These are phyloP conservation scores for Panus rudis DNA, from an alignment of 768 basidiomycete species.

Conservation along the genomic window DNA sequence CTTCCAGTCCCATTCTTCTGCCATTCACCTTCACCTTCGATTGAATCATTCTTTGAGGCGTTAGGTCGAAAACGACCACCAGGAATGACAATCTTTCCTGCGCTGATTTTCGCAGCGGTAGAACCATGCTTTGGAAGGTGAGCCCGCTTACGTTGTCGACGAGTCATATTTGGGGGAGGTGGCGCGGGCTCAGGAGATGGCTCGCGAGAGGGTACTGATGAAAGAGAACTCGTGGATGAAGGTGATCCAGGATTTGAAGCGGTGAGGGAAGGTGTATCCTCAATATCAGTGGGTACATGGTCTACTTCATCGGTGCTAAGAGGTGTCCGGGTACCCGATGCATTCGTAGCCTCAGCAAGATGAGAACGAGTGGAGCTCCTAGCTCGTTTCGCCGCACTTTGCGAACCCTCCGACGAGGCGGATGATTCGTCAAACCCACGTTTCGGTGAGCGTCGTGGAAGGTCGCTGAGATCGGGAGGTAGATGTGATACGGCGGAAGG, in stretches of 20 bases:
- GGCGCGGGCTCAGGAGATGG: slow-evolving; percentile 26
- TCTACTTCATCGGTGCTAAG: slow-evolving; percentile 14
- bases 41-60: slow-evolving; percentile 17
- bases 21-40: slow-evolving; percentile 45
- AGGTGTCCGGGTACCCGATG: not conserved
- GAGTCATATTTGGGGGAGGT: slow-evolving; percentile 38
- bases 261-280: slow-evolving; percentile 22
- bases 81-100: slow-evolving; percentile 58
- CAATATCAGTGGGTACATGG: slow-evolving; percentile 23
- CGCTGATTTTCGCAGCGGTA: slow-evolving; percentile 21
- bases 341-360: too few relatives aligned
- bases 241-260: slow-evolving; percentile 16
- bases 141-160: slow-evolving; percentile 61
- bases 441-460: slow-evolving; percentile 51
- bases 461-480: slow-evolving; percentile 29
- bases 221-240: slow-evolving; percentile 32
- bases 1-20: slow-evolving; percentile 61
- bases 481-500: slow-evolving; percentile 10
- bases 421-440: slow-evolving; percentile 55
- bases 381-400: slow-evolving; percentile 25
- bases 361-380: too few relatives aligned
- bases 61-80: slow-evolving; percentile 40
- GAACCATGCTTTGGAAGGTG: slow-evolving; percentile 50
- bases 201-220: slow-evolving; percentile 26
- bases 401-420: slow-evolving; percentile 29